Evolutionary conservation across 2,329 filamentous ascomycete species (phyloP).

Genomic region (Calonectria multiphialidica): DNA sequence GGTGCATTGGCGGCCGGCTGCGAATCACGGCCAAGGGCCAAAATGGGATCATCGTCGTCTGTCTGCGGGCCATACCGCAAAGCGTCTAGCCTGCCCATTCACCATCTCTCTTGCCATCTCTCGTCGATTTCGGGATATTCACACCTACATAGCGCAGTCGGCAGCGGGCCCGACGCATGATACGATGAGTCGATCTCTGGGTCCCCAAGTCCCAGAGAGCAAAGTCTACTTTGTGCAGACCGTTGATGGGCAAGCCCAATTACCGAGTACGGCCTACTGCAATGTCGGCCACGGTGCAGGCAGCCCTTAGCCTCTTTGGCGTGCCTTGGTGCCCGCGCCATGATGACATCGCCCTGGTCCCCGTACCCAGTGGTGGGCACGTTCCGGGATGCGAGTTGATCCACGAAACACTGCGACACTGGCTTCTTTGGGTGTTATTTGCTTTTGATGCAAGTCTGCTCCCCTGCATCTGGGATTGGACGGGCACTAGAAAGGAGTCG

Average conservation of each 20-base stretch:
- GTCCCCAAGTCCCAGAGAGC: slow-evolving; percentile 16
- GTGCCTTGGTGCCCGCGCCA: slow-evolving; percentile 28
- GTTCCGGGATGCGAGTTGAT: slow-evolving; percentile 13
- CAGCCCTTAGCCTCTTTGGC: slow-evolving; percentile 30
- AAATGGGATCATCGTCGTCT: slow-evolving; percentile 26
- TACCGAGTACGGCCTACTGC: slow-evolving; percentile 29
- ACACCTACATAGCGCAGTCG: neutral
- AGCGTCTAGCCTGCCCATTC: slow-evolving; percentile 14
- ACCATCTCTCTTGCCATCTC: slow-evolving; percentile 7
- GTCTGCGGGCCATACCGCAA: slow-evolving; percentile 12
- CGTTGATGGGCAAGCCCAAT: slow-evolving; percentile 18
- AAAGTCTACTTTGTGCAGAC: slow-evolving; percentile 5
- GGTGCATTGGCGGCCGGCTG: neutral
- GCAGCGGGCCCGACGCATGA: slow-evolving; percentile 19
- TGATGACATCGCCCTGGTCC: slow-evolving; percentile 34
- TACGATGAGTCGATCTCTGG: slow-evolving; percentile 21
- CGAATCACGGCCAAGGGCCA: slow-evolving; percentile 6
- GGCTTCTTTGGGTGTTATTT: slow-evolving; percentile 12
- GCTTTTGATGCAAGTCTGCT: slow-evolving; percentile 15
- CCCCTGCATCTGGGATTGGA: slow-evolving; percentile 31
- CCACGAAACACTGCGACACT: slow-evolving; percentile 12
- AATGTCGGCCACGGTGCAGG: slow-evolving; percentile 25
- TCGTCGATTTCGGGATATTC: slow-evolving; percentile 14
- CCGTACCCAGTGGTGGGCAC: slow-evolving; percentile 21
- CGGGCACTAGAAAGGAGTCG: slow-evolving; percentile 10